Percentiles rank a stretch among this genome's conserved stretches.
These are phyloP conservation scores for Marasmius tenuissimus DNA, from an alignment of 1,284 basidiomycete genomes.

Conservation along the genomic window DNA sequence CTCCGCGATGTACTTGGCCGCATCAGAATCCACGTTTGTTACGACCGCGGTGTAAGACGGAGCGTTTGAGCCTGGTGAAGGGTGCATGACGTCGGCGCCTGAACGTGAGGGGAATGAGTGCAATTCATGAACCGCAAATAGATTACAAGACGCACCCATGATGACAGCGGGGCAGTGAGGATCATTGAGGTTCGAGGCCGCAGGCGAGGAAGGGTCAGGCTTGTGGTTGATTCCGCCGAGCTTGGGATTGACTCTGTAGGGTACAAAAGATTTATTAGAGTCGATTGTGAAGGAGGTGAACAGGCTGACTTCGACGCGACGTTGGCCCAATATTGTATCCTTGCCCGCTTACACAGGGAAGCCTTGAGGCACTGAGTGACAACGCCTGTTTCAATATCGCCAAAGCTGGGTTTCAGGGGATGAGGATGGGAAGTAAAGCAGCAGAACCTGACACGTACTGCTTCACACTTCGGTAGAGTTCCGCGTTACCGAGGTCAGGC, in stretches of 20 bases:
- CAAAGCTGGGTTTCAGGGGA: not conserved
- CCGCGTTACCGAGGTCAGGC: not conserved
- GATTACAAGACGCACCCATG: conserved; percentile 37
- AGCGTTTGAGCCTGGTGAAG: conserved; percentile 52
- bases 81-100: conserved; percentile 64
- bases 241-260: conserved; percentile 2
- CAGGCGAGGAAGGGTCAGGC: conserved; percentile 41
- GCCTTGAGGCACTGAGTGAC: conserved; percentile 3
- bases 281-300: not conserved
- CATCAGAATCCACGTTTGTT: conserved; percentile 54
- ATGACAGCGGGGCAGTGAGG: conserved; percentile 50
- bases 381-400: not conserved
- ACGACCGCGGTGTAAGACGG: conserved; percentile 63
- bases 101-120: not conserved
- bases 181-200: conserved; percentile 31
- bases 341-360: not conserved
- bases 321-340: conserved; percentile 2
- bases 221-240: conserved; percentile 21
- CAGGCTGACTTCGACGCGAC: conserved; percentile 1
- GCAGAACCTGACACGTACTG: not conserved
- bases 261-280: not conserved
- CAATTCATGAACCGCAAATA: not conserved
- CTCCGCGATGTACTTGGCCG: conserved; percentile 54
- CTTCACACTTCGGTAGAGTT: not conserved
- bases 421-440: not conserved